Conservation (phyloP, 345 rosid genomes). For the sweet orange (Citrus sinensis) region DVS_A1.0 CM039162.1:32043501-32044000, state of each 20-base stretch:
- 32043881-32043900: constrained; percentile 77
- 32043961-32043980: constrained; percentile 67
- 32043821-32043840: constrained; percentile 87
- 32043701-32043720: constrained; percentile 76
- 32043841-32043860: constrained; percentile 86
- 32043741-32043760: constrained; percentile 83
- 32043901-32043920: constrained; percentile 54
- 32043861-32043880: constrained; percentile 81
- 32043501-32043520: background rate
- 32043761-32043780: constrained; percentile 78
- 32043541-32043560: background rate
- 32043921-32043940: constrained; percentile 32
- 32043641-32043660: background rate
- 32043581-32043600: background rate
- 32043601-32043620: background rate
- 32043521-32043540: background rate
- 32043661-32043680: constrained; percentile 44
- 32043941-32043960: constrained; percentile 66
- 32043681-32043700: constrained; percentile 86
- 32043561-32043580: background rate
- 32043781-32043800: constrained; percentile 89
- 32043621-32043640: background rate
- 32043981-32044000: constrained; percentile 33
- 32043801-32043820: constrained; percentile 76
- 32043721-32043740: constrained; percentile 99